These are phyloP conservation scores for Camelina sativa DNA, from an alignment of 345 rosid genomes.

Conservation along the genomic window DNA sequence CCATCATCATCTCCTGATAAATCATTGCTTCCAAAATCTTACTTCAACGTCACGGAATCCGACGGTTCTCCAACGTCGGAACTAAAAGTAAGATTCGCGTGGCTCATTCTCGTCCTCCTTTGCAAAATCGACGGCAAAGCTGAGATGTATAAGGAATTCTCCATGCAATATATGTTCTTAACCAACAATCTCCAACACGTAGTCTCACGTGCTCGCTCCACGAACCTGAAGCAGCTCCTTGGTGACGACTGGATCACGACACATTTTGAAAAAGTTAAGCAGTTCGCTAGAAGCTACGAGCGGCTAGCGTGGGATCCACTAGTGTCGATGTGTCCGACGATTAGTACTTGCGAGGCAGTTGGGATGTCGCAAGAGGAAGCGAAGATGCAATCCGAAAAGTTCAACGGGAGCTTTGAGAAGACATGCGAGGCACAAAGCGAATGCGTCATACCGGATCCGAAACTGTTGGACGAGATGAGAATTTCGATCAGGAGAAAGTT, in stretches of 20 bases:
- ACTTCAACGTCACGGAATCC: conserved; percentile 42
- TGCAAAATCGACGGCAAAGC: conserved; percentile 74
- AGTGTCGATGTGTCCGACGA: conserved; percentile 48
- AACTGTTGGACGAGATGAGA: conserved; percentile 63
- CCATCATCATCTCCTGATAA: conserved; percentile 46
- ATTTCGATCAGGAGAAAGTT: conserved; percentile 51
- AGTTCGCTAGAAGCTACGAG: conserved; percentile 61
- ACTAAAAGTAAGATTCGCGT: conserved; percentile 54
- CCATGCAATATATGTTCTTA: conserved; percentile 64
- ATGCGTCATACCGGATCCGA: conserved; percentile 54
- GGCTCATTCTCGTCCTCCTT: conserved; percentile 64
- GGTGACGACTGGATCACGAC: conserved; percentile 68
- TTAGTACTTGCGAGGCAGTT: conserved; percentile 44
- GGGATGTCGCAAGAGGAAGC: conserved; percentile 47
- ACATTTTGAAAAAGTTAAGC: conserved; percentile 57
- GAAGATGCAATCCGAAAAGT: conserved; percentile 49
- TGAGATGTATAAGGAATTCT: conserved; percentile 56
- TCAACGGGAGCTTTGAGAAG: conserved; percentile 59
- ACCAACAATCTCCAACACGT: conserved; percentile 75
- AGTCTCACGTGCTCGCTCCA: conserved; percentile 50
- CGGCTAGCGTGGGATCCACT: conserved; percentile 60
- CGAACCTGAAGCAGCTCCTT: conserved; percentile 53
- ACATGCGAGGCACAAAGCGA: conserved; percentile 56
- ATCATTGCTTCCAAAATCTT: conserved; percentile 48
- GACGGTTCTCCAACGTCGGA: conserved; percentile 38